A percentile compares a stretch with the other conserved stretches of the same genome.
These are phyloP conservation scores for Neofusicoccum sp. DNA, from an alignment of 2,329 filamentous ascomycete genomes.

Conservation along the genomic window DNA sequence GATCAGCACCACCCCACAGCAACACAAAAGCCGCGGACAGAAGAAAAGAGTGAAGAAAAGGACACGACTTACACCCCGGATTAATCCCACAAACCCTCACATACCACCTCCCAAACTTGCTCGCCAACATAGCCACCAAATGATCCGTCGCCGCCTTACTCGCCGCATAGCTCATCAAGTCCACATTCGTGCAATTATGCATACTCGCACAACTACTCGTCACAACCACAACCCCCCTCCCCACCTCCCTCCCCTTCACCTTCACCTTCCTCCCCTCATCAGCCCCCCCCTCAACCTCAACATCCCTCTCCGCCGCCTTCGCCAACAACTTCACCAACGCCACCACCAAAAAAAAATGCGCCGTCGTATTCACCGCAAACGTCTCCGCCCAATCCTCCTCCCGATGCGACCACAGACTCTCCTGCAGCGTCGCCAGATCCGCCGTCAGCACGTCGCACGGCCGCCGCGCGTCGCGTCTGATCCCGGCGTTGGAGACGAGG, in stretches of 20 bases:
- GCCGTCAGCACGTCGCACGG: constrained; percentile 50
- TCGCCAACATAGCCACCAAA: constrained; percentile 52
- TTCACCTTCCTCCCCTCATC: constrained; percentile 30
- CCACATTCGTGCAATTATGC: constrained; percentile 57
- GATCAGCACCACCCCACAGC: neutral
- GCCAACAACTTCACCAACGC: constrained; percentile 50
- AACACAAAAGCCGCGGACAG: neutral
- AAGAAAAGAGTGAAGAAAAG: neutral
- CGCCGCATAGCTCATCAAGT: constrained; percentile 55
- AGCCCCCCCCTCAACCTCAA: neutral
- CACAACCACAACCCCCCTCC: constrained; percentile 51
- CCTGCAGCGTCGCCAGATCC: constrained; percentile 46
- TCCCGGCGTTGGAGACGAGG: constrained; percentile 54
- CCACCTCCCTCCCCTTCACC: constrained; percentile 38
- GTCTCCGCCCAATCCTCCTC: constrained; percentile 50
- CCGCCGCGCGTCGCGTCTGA: constrained; percentile 48
- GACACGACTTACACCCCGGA: constrained; percentile 44
- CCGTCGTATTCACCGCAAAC: constrained; percentile 53
- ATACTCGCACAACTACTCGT: constrained; percentile 57
- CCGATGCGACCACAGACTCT: constrained; percentile 51
- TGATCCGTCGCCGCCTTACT: constrained; percentile 59
- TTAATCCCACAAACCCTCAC: constrained; percentile 49
- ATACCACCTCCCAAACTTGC: constrained; percentile 51
- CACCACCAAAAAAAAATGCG: constrained; percentile 54
- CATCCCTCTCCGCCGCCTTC: constrained; percentile 37